Percentiles rank a stretch among this genome's conserved stretches.
Conservation (phyloP, 495 filamentous ascomycete genomes). For the Xylaria grammica region DNA sequence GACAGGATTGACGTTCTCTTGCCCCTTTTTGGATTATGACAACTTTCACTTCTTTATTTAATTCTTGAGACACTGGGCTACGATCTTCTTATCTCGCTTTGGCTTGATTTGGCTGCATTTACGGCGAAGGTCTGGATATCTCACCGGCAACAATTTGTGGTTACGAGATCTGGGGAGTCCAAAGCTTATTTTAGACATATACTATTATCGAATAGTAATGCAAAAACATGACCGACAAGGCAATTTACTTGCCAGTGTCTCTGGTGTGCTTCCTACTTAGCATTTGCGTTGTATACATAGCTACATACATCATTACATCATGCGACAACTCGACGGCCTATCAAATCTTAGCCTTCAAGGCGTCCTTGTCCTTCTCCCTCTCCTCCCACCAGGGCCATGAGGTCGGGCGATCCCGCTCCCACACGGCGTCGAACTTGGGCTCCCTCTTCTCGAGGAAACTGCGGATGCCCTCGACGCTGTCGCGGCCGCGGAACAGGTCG, state of each 20-base stretch:
- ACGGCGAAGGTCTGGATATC: background rate
- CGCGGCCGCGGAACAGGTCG: constrained; percentile 57
- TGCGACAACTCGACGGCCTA: background rate
- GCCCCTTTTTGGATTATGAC: constrained; percentile 2
- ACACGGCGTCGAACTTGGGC: constrained; percentile 57
- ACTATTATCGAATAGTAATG: constrained; percentile 2
- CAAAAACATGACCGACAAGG: background rate
- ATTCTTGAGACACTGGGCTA: constrained; percentile 18
- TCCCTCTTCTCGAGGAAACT: constrained; percentile 56
- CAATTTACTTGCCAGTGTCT: background rate
- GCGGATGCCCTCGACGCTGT: constrained; percentile 54
- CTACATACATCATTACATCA: background rate
- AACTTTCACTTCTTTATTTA: background rate
- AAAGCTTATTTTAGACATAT: constrained; percentile 9
- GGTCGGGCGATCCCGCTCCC: constrained; percentile 49
- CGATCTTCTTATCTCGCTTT: background rate
- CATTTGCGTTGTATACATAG: background rate
- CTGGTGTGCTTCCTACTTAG: no score
- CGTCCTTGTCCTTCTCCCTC: constrained; percentile 31
- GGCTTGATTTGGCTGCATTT: constrained; percentile 6
- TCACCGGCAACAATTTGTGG: constrained; percentile 16
- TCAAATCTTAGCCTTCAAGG: constrained; percentile 27
- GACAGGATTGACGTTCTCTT: background rate
- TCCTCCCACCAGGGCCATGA: constrained; percentile 57
- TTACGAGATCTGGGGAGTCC: background rate